Percentiles rank a stretch among this genome's conserved stretches.
Evolutionary conservation across 2,329 filamentous ascomycete genomes (phyloP).

Genomic region (Emmonsiellopsis sp.): DNA sequence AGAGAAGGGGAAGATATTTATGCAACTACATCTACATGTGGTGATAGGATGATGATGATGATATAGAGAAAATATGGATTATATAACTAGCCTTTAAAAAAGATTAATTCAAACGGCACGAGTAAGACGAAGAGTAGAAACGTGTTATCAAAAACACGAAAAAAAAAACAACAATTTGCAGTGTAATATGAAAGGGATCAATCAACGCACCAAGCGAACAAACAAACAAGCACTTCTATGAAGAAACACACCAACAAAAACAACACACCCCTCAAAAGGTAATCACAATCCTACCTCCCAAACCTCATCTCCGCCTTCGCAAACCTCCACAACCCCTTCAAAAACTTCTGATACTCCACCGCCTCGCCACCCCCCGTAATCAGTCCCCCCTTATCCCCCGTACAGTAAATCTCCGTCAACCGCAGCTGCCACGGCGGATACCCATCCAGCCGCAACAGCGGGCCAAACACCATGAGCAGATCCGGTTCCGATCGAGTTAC

Average conservation of each 20-base stretch:
- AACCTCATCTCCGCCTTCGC: conserved; percentile 82
- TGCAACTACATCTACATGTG: too few relatives aligned
- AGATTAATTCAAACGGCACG: too few relatives aligned
- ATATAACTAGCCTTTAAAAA: too few relatives aligned
- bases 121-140: too few relatives aligned
- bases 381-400: conserved; percentile 34
- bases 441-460: conserved; percentile 72
- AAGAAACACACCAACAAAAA: neutral
- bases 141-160: neutral
- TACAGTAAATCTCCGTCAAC: conserved; percentile 83
- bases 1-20: too few relatives aligned
- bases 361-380: conserved; percentile 29
- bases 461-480: conserved; percentile 76
- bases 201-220: neutral
- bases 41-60: too few relatives aligned
- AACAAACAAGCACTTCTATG: neutral
- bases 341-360: conserved; percentile 90
- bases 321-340: conserved; percentile 74
- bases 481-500: conserved; percentile 79
- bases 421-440: conserved; percentile 97
- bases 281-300: conserved; percentile 43
- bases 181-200: too few relatives aligned
- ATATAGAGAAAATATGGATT: too few relatives aligned
- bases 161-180: neutral
- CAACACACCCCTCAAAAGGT: neutral